A percentile compares a stretch with the other conserved stretches of the same genome.
These are phyloP conservation scores for Neurospora sp. DNA, from an alignment of 495 filamentous ascomycete genomes.

Conservation along the genomic window DNA sequence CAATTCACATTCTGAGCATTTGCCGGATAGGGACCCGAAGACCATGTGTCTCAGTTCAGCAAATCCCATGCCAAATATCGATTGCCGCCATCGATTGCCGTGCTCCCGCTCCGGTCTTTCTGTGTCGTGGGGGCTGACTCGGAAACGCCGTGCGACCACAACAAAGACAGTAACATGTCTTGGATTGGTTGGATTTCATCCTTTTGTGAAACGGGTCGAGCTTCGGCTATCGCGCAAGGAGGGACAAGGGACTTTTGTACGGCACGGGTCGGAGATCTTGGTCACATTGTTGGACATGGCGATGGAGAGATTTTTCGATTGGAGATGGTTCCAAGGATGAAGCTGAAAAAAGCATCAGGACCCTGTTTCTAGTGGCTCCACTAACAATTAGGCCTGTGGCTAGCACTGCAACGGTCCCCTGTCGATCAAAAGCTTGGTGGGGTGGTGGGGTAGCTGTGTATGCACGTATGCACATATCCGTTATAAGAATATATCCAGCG, in stretches of 20 bases:
- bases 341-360: not conserved
- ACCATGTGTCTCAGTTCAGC: not conserved
- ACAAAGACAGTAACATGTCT: not conserved
- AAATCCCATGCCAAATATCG: not conserved
- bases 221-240: not conserved
- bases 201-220: not conserved
- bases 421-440: not conserved
- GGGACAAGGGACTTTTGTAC: not conserved
- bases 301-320: not conserved
- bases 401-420: not conserved
- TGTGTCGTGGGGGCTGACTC: not conserved
- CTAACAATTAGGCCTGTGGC: not conserved
- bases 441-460: not conserved
- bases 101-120: not conserved
- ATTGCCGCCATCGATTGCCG: not conserved
- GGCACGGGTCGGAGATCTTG: not conserved
- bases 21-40: not conserved
- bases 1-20: not conserved
- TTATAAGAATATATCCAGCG: not conserved
- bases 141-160: not conserved
- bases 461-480: not conserved
- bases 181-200: not conserved
- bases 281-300: not conserved
- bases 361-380: not conserved
- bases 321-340: not conserved